phyloP scores from a whole-genome alignment of 1,284 basidiomycete genomes.

The Inonotus hispidus region DNA sequence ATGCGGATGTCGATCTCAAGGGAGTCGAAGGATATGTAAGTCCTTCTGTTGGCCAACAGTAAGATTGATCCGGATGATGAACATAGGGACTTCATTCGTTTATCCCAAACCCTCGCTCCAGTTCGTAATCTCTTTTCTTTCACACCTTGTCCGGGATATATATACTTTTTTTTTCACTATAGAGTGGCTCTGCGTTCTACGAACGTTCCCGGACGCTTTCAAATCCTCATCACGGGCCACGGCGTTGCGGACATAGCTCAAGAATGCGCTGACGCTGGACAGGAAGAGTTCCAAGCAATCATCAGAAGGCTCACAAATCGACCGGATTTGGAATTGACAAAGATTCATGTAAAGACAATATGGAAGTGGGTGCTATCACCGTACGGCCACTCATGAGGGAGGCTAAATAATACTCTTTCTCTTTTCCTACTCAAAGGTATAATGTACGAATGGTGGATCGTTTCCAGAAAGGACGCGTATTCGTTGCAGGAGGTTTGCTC shows the following conservation, averaged over 20 bases:
- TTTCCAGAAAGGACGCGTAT: slow-evolving; percentile 31
- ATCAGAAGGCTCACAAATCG: not conserved
- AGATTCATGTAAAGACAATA: slow-evolving; percentile 6
- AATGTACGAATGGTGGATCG: slow-evolving; percentile 35
- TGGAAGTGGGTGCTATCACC: not conserved
- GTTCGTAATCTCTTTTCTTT: not conserved
- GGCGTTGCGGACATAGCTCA: not conserved
- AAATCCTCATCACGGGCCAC: not conserved
- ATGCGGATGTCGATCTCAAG: slow-evolving; percentile 4
- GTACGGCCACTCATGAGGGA: not conserved
- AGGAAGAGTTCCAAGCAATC: not conserved
- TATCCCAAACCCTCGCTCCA: not conserved
- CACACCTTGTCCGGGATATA: not conserved
- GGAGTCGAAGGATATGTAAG: slow-evolving; percentile 17
- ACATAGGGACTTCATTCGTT: not conserved
- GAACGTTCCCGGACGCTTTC: not conserved
- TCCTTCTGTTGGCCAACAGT: not conserved
- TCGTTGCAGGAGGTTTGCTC: slow-evolving; percentile 31
- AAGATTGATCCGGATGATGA: no score
- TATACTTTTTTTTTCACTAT: not conserved
- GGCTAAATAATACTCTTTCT: slow-evolving; percentile 20
- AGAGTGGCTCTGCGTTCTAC: not conserved
- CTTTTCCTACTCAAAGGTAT: slow-evolving; percentile 24
- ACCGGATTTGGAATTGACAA: not conserved
- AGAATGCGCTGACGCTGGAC: not conserved